Conservation (phyloP, 768 basidiomycete species). For the Suillus fuscotomentosus region DNA sequence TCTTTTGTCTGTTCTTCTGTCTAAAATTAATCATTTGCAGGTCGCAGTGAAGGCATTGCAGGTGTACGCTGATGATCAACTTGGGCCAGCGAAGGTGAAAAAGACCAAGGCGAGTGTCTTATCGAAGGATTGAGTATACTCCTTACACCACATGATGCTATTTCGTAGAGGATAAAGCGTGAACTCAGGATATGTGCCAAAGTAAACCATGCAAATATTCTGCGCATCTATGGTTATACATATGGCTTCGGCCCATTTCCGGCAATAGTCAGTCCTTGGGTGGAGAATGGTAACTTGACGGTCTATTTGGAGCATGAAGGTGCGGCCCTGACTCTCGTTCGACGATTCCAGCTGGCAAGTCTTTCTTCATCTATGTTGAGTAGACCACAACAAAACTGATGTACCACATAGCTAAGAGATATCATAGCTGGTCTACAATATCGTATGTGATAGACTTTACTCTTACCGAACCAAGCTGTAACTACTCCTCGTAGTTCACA, state of each 20-base stretch:
- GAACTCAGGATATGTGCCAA: conserved; percentile 21
- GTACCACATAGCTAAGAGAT: neutral
- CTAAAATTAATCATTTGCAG: neutral
- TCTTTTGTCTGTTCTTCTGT: neutral
- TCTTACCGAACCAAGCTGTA: neutral
- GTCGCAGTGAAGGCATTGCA: neutral
- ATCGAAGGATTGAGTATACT: neutral
- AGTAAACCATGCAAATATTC: conserved; percentile 16
- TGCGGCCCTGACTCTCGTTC: neutral
- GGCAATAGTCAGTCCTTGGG: conserved; percentile 25
- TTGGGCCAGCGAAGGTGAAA: neutral
- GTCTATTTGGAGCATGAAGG: conserved; percentile 12
- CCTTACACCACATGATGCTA: neutral
- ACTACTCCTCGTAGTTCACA: neutral
- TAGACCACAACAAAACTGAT: neutral
- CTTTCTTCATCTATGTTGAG: too few species aligned
- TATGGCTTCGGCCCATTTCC: conserved; percentile 17
- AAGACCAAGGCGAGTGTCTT: neutral
- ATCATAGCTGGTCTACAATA: neutral
- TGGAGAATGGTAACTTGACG: conserved; percentile 22
- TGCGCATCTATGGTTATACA: conserved; percentile 18
- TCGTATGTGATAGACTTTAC: neutral
- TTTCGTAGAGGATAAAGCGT: conserved; percentile 13
- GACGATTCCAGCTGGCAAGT: conserved; percentile 13
- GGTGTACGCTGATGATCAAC: neutral